Evolutionary conservation across 2,329 filamentous ascomycete species (phyloP).

Genomic region (Cordyceps fumosorosea): DNA sequence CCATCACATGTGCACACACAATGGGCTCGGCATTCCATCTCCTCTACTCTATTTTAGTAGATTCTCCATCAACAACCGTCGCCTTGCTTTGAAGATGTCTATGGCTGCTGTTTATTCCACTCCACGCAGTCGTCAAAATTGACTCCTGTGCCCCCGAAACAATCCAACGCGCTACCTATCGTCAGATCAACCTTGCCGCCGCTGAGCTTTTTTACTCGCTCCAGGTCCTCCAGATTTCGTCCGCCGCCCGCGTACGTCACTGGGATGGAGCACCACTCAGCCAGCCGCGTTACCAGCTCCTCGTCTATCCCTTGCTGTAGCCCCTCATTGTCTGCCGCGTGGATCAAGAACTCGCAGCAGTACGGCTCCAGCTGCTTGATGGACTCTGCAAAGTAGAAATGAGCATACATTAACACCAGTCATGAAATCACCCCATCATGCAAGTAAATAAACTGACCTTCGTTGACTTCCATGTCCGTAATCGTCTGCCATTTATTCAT

Average conservation of each 20-base stretch:
- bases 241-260: constrained; percentile 97
- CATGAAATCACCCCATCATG: background rate
- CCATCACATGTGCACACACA: background rate
- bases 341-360: constrained; percentile 94
- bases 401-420: background rate
- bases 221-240: constrained; percentile 71
- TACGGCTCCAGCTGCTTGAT: constrained; percentile 79
- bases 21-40: background rate
- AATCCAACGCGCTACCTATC: constrained; percentile 92
- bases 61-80: background rate
- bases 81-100: background rate
- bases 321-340: constrained; percentile 94
- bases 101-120: constrained; percentile 61
- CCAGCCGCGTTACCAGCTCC: constrained; percentile 67
- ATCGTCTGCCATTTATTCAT: constrained; percentile 99
- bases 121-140: constrained; percentile 81
- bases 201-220: constrained; percentile 73
- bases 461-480: constrained; percentile 88
- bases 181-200: constrained; percentile 81
- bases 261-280: constrained; percentile 83
- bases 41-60: background rate
- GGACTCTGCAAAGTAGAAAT: constrained; percentile 50
- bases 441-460: constrained; percentile 48
- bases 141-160: constrained; percentile 85
- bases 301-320: constrained; percentile 88